Evolutionary conservation across 208 protist genomes (phyloP).

Genomic region (Acanthamoeba polyphaga): DNA sequence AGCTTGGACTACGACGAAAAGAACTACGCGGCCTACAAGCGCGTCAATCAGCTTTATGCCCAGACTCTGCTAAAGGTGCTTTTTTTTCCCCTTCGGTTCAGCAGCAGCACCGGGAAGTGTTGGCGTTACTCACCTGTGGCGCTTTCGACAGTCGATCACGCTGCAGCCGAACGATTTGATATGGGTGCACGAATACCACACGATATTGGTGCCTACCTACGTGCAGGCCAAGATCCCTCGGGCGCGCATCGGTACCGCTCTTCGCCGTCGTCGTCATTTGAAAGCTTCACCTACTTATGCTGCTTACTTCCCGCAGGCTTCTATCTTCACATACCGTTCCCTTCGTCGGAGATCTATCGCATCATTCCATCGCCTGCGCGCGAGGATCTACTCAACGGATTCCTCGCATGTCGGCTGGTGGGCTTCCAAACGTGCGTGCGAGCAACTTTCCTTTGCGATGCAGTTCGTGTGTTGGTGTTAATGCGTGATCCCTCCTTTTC

Average conservation of each 20-base stretch:
- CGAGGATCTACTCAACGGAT: constrained; percentile 84
- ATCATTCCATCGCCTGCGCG: constrained; percentile 83
- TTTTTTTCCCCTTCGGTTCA: too few relatives aligned
- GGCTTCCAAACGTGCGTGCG: constrained; percentile 81
- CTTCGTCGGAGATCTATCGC: constrained; percentile 87
- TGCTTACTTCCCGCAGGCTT: constrained; percentile 68
- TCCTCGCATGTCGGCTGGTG: constrained; percentile 85
- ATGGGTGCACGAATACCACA: constrained; percentile 60
- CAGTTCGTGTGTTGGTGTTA: neutral
- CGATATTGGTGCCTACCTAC: neutral
- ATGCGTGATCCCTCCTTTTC: too few relatives aligned
- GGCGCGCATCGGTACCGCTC: constrained; percentile 75
- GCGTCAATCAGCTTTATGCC: constrained; percentile 32
- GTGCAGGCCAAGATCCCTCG: constrained; percentile 26
- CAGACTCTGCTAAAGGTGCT: constrained; percentile 11
- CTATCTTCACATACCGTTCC: constrained; percentile 90
- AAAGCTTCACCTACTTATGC: neutral
- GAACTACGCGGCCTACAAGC: constrained; percentile 44
- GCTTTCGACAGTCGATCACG: neutral
- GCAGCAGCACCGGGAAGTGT: neutral
- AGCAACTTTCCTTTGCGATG: neutral
- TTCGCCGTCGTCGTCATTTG: neutral
- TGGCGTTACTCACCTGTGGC: neutral
- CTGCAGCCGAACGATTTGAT: constrained; percentile 36
- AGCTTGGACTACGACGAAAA: constrained; percentile 40